Evolutionary conservation across 2,329 filamentous ascomycete genomes (phyloP).

Genomic region (Emericellopsis cladophorae): DNA sequence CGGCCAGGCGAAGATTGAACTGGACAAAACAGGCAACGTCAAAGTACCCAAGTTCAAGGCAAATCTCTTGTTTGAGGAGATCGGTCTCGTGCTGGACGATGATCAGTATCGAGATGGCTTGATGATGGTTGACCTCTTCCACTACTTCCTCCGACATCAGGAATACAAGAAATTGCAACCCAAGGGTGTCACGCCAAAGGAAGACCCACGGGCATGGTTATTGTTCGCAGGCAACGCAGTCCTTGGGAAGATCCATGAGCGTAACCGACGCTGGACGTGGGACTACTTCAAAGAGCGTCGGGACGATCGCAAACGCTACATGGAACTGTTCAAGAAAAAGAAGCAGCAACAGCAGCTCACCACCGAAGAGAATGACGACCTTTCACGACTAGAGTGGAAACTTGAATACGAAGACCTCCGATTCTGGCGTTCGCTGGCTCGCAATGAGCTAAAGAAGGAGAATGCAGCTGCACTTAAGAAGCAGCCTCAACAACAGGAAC

Average conservation of each 20-base stretch:
- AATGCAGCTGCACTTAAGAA: constrained; percentile 78
- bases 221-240: constrained; percentile 84
- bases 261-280: constrained; percentile 91
- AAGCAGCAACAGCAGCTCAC: constrained; percentile 63
- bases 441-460: constrained; percentile 91
- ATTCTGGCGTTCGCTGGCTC: constrained; percentile 90
- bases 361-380: constrained; percentile 55
- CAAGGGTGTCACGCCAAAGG: constrained; percentile 65
- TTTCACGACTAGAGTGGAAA: constrained; percentile 73
- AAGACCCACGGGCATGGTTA: constrained; percentile 88
- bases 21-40: constrained; percentile 80
- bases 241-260: constrained; percentile 86
- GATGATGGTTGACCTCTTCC: constrained; percentile 97
- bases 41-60: constrained; percentile 81
- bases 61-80: constrained; percentile 86
- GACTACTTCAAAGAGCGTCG: constrained; percentile 85
- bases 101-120: constrained; percentile 93
- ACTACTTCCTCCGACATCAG: constrained; percentile 95
- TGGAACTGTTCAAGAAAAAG: constrained; percentile 91
- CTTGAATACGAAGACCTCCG: constrained; percentile 87
- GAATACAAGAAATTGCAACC: constrained; percentile 92
- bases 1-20: constrained; percentile 84
- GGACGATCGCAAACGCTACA: constrained; percentile 81
- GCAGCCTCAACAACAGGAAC: constrained; percentile 39
- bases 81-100: constrained; percentile 94